Evolutionary conservation across 306 rosid genomes (phyloP), one percentile per base, ranked within the genome.

Genomic region (Cicer arietinum): DNA sequence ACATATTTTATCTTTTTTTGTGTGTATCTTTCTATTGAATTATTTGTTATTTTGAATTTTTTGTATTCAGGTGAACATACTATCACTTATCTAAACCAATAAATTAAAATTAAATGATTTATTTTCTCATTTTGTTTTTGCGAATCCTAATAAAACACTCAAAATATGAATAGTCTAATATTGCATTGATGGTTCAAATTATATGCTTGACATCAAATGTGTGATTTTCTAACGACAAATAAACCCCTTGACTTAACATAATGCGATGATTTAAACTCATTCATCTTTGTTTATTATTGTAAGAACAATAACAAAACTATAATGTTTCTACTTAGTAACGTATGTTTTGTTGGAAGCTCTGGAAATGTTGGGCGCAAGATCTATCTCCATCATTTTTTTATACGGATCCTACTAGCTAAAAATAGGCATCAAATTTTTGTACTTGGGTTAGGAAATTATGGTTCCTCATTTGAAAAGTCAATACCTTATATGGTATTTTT

Each of bases 401-500:
- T 72, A 52, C 3, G 9, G 6, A 56, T 50, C 57, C 37, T 35
- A 35, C 45, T 16, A 59, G 52, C 60, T 75, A 75, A 75, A 69
- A n/a, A 35, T 61, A 47, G 77, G 54, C 37, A 62, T 69, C 53
- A 18, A 17, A 7, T 2, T 50, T 42, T 42, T 68, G 77, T 68
- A 60, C 44, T 60, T 0, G 11, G 7, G 71, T 53, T 76, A 44
- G 40, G 63, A 81, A 81, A 18, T 62, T 22, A 51, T 17, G 30
- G 56, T 75, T 75, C 54, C 47, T 62, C 63, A 25, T 17, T 52
- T 3, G 16, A 48, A 74, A 74, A 74, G 66, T 22, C 12, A 80
- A 67, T 69, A 67, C 71, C 77, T 74, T 69, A 17, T 30, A 53
- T 22, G 7, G 76, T 42, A 62, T 74, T 80, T 58, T 80, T 43